Evolutionary conservation across 2,329 filamentous ascomycete genomes (phyloP), one percentile per base, ranked within the genome.

Genomic region (Penicillium sp.): DNA sequence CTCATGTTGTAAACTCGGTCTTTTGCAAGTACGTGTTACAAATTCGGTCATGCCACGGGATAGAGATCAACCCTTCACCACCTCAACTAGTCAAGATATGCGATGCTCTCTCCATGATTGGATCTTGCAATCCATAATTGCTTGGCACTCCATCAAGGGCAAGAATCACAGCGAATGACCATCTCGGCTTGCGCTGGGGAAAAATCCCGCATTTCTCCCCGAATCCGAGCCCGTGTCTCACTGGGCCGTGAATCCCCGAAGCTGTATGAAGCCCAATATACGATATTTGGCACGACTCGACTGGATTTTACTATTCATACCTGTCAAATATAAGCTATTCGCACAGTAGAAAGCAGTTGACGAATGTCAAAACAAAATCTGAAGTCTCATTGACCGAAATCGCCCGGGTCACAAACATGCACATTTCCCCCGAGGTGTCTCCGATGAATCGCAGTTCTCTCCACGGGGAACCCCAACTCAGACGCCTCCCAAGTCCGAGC

Each of bases 371-470:
- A 5, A 10, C 13, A 7, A 7, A 4, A 11, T 13, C 13, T 27
- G 14, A 35, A 23, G 42, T 29, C 16, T 16, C 14, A 26, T 19
- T 18, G 9, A 35, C 16, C 7, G 4, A 26, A 45, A 7, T 26
- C 10, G 8, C 16, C 16, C 30, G 16, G 35, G 7, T 23, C 5
- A 23, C 23, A 23, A 23, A 23, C 5, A 23, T 23, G 23, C 16
- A 46, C 14, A 7, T 47, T 58, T 63, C 63, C 57, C 34, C 59
- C 62, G 61, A 64, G 14, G 46, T 56, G 39, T 56, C 55, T 16
- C 61, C 61, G 61, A 54, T 30, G 26, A 35, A 30, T 41, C 9
- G 35, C 46, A 51, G 52, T 42, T 46, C 40, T 53, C 62, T 61
- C 60, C 60, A 56, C 49, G 60, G 57, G 61, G 60, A 23, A 55